A percentile compares a stretch with the other conserved stretches of the same genome.
phyloP scores from a whole-genome alignment of 2,329 filamentous ascomycete genomes.

The Trichoderma harzianum region DNA sequence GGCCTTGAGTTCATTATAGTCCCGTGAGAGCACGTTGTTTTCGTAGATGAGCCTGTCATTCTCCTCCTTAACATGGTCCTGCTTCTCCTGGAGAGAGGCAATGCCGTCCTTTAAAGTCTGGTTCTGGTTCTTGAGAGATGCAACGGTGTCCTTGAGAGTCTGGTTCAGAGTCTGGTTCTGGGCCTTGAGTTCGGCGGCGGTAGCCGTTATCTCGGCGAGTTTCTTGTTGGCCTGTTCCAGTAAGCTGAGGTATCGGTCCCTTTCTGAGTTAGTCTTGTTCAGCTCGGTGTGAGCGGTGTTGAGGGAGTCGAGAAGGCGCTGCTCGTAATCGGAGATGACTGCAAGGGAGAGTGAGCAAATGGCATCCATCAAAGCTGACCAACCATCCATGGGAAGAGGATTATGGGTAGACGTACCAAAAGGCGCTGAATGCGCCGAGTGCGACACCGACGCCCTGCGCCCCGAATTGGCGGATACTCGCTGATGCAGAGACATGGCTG shows the following conservation, averaged over 20 bases:
- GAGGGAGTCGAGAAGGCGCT: constrained; percentile 23
- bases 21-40: constrained; percentile 27
- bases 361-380: background rate
- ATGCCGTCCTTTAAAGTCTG: constrained; percentile 20
- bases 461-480: constrained; percentile 22
- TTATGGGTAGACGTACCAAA: constrained; percentile 16
- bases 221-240: constrained; percentile 31
- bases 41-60: constrained; percentile 28
- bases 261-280: constrained; percentile 25
- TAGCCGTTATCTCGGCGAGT: constrained; percentile 26
- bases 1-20: constrained; percentile 28
- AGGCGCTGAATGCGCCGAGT: constrained; percentile 10
- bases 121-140: constrained; percentile 18
- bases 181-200: constrained; percentile 22
- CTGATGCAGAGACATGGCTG: constrained; percentile 20
- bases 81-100: constrained; percentile 21
- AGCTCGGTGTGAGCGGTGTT: constrained; percentile 26
- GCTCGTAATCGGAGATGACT: constrained; percentile 16
- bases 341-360: constrained; percentile 9
- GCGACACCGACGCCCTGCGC: constrained; percentile 25
- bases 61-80: constrained; percentile 24
- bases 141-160: constrained; percentile 20
- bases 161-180: constrained; percentile 18
- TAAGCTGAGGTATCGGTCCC: constrained; percentile 27
- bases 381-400: constrained; percentile 18